Evolutionary conservation across 306 rosid species (phyloP), one percentile per base, ranked within the genome.

Genomic region (Cicer cuneatum): DNA sequence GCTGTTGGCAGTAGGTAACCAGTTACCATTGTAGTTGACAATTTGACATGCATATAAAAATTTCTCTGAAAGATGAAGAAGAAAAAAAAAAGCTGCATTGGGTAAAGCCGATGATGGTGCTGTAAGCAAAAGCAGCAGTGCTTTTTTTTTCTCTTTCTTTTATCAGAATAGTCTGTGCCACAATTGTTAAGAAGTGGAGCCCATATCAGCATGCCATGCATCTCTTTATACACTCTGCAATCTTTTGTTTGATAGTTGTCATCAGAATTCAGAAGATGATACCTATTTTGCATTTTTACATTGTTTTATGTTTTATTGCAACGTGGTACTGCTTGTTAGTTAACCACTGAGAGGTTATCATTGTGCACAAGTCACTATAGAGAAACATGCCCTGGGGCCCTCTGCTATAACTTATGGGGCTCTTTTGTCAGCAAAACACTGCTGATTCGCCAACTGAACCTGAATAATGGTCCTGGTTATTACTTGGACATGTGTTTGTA

Each of bases 321-420:
- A 70, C 45, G 69, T 70, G 57, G 76, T 75, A 10, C n/a, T 79
- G 65, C 67, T 42, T 71, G 62, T 74, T 72, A 53, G 70, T 62
- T 62, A 62, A 66, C 72, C 67, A 65, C 53, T 57, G 15, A 69
- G 56, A 63, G 53, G 38, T 48, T 70, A 59, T 41, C 64, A 33
- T 73, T 77, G 39, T 45, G 74, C 18, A 10, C 46, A 35, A 73
- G 71, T 47, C 58, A 73, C 68, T 45, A 10, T n/a, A 67, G 51
- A 49, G 75, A 38, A 74, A 81, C 68, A 84, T 79, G 70, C 48
- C 42, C 64, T 69, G 72, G 61, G 62, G 68, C 41, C 78, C 73
- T 62, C 45, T 57, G 54, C 46, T 33, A 11, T 42, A 43, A 71
- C 45, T 69, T 52, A 2, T 38, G 42, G 2, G 54, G 11, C 41